These are phyloP conservation scores for Phytophthora tentaculata DNA, from an alignment of 352 stramenopile species.

Conservation along the genomic window DNA sequence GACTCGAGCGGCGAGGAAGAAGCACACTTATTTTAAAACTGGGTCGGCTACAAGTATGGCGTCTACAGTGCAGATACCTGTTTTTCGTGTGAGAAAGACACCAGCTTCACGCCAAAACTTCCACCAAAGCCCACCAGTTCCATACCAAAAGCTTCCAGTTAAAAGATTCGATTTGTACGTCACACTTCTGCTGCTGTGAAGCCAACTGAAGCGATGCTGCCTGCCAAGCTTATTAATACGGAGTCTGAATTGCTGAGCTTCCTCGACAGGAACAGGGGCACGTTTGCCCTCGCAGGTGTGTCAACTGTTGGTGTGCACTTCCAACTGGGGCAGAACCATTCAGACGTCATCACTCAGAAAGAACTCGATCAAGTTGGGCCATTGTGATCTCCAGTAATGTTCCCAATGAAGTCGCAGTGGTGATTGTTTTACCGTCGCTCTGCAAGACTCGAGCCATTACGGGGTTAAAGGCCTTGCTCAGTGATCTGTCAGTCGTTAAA, in stretches of 20 bases:
- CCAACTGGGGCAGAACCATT: conserved; percentile 12
- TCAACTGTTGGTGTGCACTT: conserved; percentile 30
- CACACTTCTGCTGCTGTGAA: conserved; percentile 1
- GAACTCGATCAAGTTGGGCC: conserved; percentile 9
- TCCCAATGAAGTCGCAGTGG: conserved; percentile 14
- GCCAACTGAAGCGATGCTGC: neutral
- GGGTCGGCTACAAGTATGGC: neutral
- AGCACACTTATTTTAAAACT: conserved; percentile 2
- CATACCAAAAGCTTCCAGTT: neutral
- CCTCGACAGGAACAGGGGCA: conserved; percentile 21
- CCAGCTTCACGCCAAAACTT: too few species aligned
- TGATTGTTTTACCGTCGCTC: conserved; percentile 22
- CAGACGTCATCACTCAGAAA: conserved; percentile 1
- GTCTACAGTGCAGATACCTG: too few species aligned
- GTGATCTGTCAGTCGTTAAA: conserved; percentile 21
- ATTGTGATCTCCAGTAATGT: conserved; percentile 20
- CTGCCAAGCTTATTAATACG: conserved; percentile 14
- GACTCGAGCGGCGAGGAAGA: neutral
- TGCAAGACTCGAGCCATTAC: conserved; percentile 14
- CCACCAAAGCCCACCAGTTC: too few species aligned
- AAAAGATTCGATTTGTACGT: neutral
- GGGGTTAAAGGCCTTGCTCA: conserved; percentile 18
- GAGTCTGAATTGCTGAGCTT: conserved; percentile 22
- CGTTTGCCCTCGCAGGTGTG: neutral
- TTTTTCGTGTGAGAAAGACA: neutral